These are phyloP conservation scores for Saururus chinensis DNA, from an alignment of 164 flowering plant genomes.

Conservation along the genomic window DNA sequence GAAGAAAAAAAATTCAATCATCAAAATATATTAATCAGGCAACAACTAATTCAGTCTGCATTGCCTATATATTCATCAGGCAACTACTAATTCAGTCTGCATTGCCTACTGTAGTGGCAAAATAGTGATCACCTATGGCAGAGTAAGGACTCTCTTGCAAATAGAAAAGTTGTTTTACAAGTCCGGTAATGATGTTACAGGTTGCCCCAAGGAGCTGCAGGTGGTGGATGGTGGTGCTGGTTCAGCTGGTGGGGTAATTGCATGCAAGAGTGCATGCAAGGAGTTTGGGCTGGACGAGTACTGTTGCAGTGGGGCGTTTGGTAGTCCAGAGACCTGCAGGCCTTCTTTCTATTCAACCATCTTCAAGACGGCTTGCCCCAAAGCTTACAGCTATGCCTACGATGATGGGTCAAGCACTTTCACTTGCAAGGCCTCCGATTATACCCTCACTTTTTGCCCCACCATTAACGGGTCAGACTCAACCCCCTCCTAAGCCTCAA, in stretches of 20 bases:
- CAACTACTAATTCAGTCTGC: too few species aligned
- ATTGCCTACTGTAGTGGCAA: too few species aligned
- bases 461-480: constrained; percentile 23
- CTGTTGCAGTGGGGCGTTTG: constrained; percentile 77
- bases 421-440: constrained; percentile 70
- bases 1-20: too few species aligned
- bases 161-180: neutral
- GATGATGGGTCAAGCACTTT: constrained; percentile 82
- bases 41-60: too few species aligned
- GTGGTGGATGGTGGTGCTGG: constrained; percentile 29
- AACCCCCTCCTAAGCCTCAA: neutral
- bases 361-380: constrained; percentile 78
- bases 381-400: constrained; percentile 75
- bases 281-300: constrained; percentile 72
- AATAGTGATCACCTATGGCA: too few species aligned
- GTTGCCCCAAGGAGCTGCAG: constrained; percentile 81
- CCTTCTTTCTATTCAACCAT: constrained; percentile 60
- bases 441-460: constrained; percentile 68
- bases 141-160: neutral
- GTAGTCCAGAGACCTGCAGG: constrained; percentile 56
- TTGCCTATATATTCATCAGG: too few species aligned
- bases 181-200: constrained; percentile 10
- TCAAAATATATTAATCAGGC: too few species aligned
- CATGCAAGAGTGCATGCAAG: constrained; percentile 76
- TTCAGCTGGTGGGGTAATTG: constrained; percentile 37